phyloP scores from a whole-genome alignment of 179 eudicot genomes.

The Beta lomatogona region DNA sequence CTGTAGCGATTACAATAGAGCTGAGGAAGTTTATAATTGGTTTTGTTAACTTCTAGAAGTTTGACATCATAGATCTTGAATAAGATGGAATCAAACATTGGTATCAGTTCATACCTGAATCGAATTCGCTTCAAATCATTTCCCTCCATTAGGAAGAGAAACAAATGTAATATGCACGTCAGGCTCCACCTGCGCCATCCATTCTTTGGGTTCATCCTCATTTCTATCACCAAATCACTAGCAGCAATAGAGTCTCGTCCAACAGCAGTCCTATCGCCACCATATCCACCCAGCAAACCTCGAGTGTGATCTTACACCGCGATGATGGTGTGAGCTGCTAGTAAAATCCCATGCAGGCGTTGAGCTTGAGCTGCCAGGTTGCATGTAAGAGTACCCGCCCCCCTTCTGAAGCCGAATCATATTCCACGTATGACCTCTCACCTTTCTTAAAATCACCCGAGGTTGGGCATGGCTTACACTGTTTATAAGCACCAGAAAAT shows the following conservation, averaged over 20 bases:
- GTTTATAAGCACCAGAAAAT: slow-evolving; percentile 64
- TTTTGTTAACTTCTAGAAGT: background rate
- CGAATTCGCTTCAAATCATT: slow-evolving; percentile 92
- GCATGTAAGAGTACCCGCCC: slow-evolving; percentile 50
- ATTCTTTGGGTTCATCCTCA: slow-evolving; percentile 85
- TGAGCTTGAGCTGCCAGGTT: slow-evolving; percentile 78
- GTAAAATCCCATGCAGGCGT: slow-evolving; percentile 93
- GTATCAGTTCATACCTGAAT: slow-evolving; percentile 64
- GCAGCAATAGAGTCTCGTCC: slow-evolving; percentile 49
- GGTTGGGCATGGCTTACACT: slow-evolving; percentile 71
- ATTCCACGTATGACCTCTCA: slow-evolving; percentile 54
- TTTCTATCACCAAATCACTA: slow-evolving; percentile 61
- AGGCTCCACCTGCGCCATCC: slow-evolving; percentile 99
- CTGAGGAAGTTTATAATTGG: too few species aligned
- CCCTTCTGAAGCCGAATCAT: slow-evolving; percentile 81
- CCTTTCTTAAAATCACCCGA: slow-evolving; percentile 60
- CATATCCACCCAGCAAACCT: slow-evolving; percentile 49
- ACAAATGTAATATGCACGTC: slow-evolving; percentile 95
- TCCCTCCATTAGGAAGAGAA: slow-evolving; percentile 93
- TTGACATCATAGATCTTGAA: background rate
- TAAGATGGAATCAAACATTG: background rate
- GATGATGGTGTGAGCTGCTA: slow-evolving; percentile 39
- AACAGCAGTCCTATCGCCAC: slow-evolving; percentile 43
- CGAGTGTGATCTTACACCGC: slow-evolving; percentile 48
- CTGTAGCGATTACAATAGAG: too few species aligned